Conservation (phyloP, 768 basidiomycete species). For the Leccinum truebloodii region DNA sequence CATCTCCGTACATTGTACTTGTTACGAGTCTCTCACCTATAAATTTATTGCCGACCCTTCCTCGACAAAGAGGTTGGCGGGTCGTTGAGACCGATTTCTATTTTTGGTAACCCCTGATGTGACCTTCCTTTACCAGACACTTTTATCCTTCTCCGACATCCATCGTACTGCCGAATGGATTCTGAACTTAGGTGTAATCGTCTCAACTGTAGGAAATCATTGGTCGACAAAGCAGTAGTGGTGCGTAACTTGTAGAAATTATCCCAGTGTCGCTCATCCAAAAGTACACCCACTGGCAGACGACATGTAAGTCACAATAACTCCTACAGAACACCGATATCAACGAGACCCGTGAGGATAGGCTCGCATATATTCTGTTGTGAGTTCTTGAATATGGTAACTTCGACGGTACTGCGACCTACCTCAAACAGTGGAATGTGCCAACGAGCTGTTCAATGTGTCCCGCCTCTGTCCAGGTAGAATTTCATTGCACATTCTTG, state of each 20-base stretch:
- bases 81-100: slow-evolving; percentile 5
- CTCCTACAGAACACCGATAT: neutral
- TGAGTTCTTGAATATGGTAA: slow-evolving; percentile 28
- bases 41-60: slow-evolving; percentile 11
- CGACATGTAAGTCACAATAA: slow-evolving; percentile 48
- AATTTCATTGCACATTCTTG: neutral
- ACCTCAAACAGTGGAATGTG: slow-evolving; percentile 65
- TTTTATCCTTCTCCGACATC: neutral
- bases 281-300: slow-evolving; percentile 42
- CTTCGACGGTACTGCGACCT: neutral
- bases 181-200: slow-evolving; percentile 77
- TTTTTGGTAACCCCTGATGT: slow-evolving; percentile 11
- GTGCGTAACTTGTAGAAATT: slow-evolving; percentile 46
- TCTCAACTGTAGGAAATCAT: slow-evolving; percentile 65
- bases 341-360: slow-evolving; percentile 26
- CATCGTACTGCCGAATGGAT: slow-evolving; percentile 50
- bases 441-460: slow-evolving; percentile 78
- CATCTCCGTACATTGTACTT: slow-evolving; percentile 30
- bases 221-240: slow-evolving; percentile 83
- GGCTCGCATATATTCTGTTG: slow-evolving; percentile 90
- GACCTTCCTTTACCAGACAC: neutral
- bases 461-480: slow-evolving; percentile 79
- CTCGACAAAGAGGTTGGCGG: neutral
- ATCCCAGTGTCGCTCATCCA: neutral
- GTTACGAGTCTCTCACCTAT: slow-evolving; percentile 18